These are phyloP conservation scores for Amborella trichopoda DNA, from an alignment of 164 flowering plant species.

Conservation along the genomic window DNA sequence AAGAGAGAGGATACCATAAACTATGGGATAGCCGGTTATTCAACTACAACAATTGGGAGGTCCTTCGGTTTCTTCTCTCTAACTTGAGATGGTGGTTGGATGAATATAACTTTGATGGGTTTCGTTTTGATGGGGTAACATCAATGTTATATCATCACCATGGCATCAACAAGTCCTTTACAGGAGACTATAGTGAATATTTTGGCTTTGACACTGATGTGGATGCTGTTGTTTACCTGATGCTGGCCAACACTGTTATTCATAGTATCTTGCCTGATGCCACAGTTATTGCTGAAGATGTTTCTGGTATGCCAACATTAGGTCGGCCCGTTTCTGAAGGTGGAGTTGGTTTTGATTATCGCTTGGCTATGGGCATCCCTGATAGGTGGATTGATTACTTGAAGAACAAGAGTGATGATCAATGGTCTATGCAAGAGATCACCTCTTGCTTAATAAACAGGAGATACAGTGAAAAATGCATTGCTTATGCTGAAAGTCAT, in stretches of 20 bases:
- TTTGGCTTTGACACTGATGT: slow-evolving; percentile 86
- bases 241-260: slow-evolving; percentile 72
- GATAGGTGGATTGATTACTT: slow-evolving; percentile 94
- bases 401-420: slow-evolving; percentile 74
- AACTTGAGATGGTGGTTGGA: slow-evolving; percentile 97
- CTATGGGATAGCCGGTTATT: slow-evolving; percentile 94
- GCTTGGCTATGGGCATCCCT: slow-evolving; percentile 92
- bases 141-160: slow-evolving; percentile 98
- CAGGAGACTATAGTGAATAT: slow-evolving; percentile 78
- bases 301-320: slow-evolving; percentile 94
- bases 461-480: slow-evolving; percentile 86
- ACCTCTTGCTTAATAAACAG: slow-evolving; percentile 68
- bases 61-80: slow-evolving; percentile 87
- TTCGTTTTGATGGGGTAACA: slow-evolving; percentile 94
- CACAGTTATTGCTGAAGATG: slow-evolving; percentile 90
- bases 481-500: slow-evolving; percentile 96
- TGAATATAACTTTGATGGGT: slow-evolving; percentile 90
- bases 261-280: slow-evolving; percentile 72
- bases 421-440: slow-evolving; percentile 89
- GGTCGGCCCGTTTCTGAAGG: slow-evolving; percentile 69
- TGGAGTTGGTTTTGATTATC: slow-evolving; percentile 92
- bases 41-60: slow-evolving; percentile 97
- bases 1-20: slow-evolving; percentile 78
- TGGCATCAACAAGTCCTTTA: slow-evolving; percentile 71
- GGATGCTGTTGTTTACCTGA: slow-evolving; percentile 89